Conservation (phyloP, 805 yeast species). For the Starmerella sp. region DNA sequence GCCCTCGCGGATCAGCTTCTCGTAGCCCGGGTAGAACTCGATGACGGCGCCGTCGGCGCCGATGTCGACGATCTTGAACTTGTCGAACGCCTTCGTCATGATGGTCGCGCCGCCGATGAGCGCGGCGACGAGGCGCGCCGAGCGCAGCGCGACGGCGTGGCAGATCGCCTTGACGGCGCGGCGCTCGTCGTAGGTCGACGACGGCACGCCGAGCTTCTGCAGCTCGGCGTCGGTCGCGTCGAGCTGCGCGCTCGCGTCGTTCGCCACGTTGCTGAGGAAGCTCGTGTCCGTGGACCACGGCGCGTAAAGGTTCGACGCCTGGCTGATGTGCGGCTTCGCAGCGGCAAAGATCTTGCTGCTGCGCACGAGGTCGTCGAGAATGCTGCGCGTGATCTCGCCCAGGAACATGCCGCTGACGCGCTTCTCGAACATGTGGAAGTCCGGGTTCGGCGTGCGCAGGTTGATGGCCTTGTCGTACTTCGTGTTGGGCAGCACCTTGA, state of each 20-base stretch:
- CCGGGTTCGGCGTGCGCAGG: slow-evolving; percentile 62
- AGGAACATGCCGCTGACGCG: slow-evolving; percentile 85
- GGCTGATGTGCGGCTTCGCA: slow-evolving; percentile 17
- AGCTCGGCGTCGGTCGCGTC: slow-evolving; percentile 19
- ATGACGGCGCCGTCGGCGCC: slow-evolving; percentile 95
- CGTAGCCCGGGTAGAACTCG: slow-evolving; percentile 86
- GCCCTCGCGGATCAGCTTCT: slow-evolving; percentile 69
- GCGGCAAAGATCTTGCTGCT: slow-evolving; percentile 43
- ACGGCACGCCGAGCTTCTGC: slow-evolving; percentile 50
- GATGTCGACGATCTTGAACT: slow-evolving; percentile 66
- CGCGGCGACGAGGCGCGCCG: slow-evolving; percentile 82
- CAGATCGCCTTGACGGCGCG: slow-evolving; percentile 59
- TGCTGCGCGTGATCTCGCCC: slow-evolving; percentile 77
- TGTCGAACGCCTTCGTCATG: slow-evolving; percentile 56
- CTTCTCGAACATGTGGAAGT: slow-evolving; percentile 86
- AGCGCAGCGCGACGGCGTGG: slow-evolving; percentile 69
- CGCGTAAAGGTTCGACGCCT: slow-evolving; percentile 30
- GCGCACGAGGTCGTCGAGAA: slow-evolving; percentile 51
- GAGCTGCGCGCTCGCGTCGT: slow-evolving; percentile 67
- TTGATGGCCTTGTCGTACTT: slow-evolving; percentile 67
- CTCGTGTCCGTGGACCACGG: slow-evolving; percentile 76
- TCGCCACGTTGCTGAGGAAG: slow-evolving; percentile 74
- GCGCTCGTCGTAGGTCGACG: slow-evolving; percentile 63
- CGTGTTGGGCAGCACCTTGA: slow-evolving; percentile 64
- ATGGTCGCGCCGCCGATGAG: slow-evolving; percentile 74